These are phyloP conservation scores for Ogataea dorogensis DNA, from an alignment of 805 yeast species.

Conservation along the genomic window DNA sequence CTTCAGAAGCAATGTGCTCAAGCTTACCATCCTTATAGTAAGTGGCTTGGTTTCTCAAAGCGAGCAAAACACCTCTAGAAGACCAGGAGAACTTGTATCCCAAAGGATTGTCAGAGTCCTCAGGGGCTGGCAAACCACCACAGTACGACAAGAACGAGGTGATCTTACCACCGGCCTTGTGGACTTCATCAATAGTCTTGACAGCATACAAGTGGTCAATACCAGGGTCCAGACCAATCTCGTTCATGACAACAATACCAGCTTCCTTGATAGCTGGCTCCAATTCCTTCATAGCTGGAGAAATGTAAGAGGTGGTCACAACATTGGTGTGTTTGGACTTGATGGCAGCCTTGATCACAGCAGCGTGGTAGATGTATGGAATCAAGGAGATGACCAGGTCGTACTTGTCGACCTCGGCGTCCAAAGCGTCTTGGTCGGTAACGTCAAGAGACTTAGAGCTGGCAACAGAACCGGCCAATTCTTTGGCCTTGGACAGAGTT, in stretches of 20 bases:
- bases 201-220: constrained; percentile 97
- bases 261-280: constrained; percentile 89
- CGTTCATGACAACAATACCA: constrained; percentile 97
- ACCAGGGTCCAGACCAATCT: constrained; percentile 98
- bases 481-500: constrained; percentile 83
- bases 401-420: constrained; percentile 68
- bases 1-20: constrained; percentile 79
- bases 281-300: constrained; percentile 83
- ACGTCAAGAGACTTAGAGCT: constrained; percentile 88
- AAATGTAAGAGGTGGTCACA: constrained; percentile 95
- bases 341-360: constrained; percentile 91
- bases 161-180: constrained; percentile 85
- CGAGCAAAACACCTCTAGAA: constrained; percentile 94
- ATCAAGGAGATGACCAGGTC: constrained; percentile 93
- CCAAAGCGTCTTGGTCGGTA: constrained; percentile 71
- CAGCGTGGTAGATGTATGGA: constrained; percentile 92
- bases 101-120: constrained; percentile 93
- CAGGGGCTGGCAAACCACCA: constrained; percentile 99
- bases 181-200: constrained; percentile 97
- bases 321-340: constrained; percentile 79
- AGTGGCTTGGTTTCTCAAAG: constrained; percentile 89
- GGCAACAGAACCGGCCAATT: constrained; percentile 77
- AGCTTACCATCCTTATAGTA: constrained; percentile 85
- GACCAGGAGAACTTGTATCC: constrained; percentile 99
- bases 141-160: constrained; percentile 93